phyloP scores from a whole-genome alignment of 2,329 filamentous ascomycete genomes.

The Thermochaetoides dissita region DNA sequence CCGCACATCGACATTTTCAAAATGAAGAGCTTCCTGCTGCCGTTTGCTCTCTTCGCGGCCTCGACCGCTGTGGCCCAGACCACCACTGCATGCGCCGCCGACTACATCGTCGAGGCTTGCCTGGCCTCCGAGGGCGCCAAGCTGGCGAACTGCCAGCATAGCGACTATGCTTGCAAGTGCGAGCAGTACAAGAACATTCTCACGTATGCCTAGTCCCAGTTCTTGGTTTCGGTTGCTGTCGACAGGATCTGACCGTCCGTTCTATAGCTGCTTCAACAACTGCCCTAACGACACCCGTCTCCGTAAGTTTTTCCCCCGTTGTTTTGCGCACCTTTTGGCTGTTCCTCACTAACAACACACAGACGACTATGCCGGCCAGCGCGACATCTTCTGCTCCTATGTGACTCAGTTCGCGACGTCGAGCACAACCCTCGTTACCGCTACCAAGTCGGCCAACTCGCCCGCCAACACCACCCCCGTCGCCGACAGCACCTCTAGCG shows the following conservation, averaged over 20 bases:
- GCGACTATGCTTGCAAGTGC: constrained; percentile 35
- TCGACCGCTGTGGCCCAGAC: constrained; percentile 22
- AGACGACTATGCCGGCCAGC: constrained; percentile 22
- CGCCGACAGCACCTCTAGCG: constrained; percentile 11
- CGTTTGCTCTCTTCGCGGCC: constrained; percentile 27
- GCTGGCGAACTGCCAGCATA: constrained; percentile 23
- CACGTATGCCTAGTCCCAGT: constrained; percentile 23
- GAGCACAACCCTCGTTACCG: constrained; percentile 13
- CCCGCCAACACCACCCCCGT: constrained; percentile 7
- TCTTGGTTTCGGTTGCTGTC: not conserved
- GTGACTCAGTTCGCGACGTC: constrained; percentile 29
- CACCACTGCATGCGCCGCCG: constrained; percentile 26
- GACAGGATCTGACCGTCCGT: not conserved
- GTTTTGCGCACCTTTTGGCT: not conserved
- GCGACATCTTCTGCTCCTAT: constrained; percentile 31
- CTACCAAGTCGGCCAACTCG: constrained; percentile 10
- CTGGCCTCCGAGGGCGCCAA: constrained; percentile 26
- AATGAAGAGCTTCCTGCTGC: constrained; percentile 31
- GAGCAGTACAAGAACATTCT: constrained; percentile 28
- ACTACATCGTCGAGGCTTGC: constrained; percentile 34
- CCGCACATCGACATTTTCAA: constrained; percentile 1
- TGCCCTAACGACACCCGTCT: constrained; percentile 33
- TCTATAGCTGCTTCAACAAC: constrained; percentile 39
- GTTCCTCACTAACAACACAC: not conserved
- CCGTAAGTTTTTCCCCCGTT: not conserved